Evolutionary conservation across 1,284 basidiomycete species (phyloP), one percentile per base, ranked within the genome.

Genomic region (Fomitopsis palustris): DNA sequence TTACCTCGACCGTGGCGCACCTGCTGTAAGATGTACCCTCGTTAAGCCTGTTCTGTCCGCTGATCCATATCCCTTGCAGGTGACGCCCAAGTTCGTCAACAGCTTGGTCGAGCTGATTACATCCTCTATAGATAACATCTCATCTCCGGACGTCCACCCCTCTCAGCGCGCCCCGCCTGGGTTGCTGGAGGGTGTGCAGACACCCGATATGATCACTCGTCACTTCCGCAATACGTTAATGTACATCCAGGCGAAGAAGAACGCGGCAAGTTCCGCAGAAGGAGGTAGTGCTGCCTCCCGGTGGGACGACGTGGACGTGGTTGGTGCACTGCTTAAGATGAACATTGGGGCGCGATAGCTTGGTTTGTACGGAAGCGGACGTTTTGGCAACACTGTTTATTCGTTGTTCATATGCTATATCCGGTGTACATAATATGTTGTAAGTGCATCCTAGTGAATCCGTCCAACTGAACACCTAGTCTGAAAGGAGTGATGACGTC

Each of bases 61-160:
- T 65, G 21, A 61, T 43, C 37, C 38, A 55, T 21, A 33, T 31
- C 19, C 9, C 25, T 16, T 55, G 4, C 69, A 94, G 92, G 82
- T 95, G 57, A 92, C 93, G 31, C 87, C 95, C 16, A 96, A 96
- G 77, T 97, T 96, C 67, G 88, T 97, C 63, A 96, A 96, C 75
- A 93, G 90, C 61, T 84, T 97, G 51, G 93, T 97, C 23, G 95
- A 97, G 69, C 82, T 97, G 35, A 95, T 97, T 73, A 92, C 93
- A 0, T 87, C 88, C 23, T 93, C 90, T 67, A 93, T 97, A 72
- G 95, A 97, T 75, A 87, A 84, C 63, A 90, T 96, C 65, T 84
- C 89, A 45, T 88, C 88, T 1, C 87, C 81, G 3, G 93, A 96
- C 68, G 86, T 95, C 3, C 92, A 95, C 70, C 90, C 92, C 0